Conservation (phyloP, 805 yeast species). For the Candida caryicola region DNA sequence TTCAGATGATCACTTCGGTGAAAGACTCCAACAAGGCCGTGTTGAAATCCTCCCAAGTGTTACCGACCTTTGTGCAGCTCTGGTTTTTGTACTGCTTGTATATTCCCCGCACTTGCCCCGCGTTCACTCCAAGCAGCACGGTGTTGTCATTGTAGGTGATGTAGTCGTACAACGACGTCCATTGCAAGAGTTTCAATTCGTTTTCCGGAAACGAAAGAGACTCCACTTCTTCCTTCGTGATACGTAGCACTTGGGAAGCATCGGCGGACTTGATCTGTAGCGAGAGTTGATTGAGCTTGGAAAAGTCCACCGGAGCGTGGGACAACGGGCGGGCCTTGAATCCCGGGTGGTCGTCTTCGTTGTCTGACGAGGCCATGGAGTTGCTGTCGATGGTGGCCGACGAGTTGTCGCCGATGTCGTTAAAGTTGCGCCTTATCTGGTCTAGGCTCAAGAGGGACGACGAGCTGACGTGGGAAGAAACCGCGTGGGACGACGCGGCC, state of each 20-base stretch:
- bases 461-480: slow-evolving; percentile 13
- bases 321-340: not conserved
- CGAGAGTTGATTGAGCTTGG: not conserved
- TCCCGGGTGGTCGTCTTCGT: slow-evolving; percentile 13
- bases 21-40: not conserved
- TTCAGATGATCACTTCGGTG: not conserved
- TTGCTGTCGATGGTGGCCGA: not conserved
- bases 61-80: not conserved
- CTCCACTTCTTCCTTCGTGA: slow-evolving; percentile 2
- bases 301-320: not conserved
- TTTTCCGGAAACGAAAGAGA: slow-evolving; percentile 16
- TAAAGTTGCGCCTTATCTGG: slow-evolving; percentile 8
- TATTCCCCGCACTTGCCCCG: slow-evolving; percentile 5
- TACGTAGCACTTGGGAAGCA: slow-evolving; percentile 3
- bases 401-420: not conserved
- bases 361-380: slow-evolving; percentile 22
- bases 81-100: slow-evolving; percentile 8
- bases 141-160: slow-evolving; percentile 13
- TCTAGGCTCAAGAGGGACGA: slow-evolving; percentile 12
- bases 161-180: slow-evolving; percentile 35
- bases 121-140: slow-evolving; percentile 1
- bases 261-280: slow-evolving; percentile 1
- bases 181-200: slow-evolving; percentile 35
- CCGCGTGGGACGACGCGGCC: slow-evolving; percentile 7
- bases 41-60: slow-evolving; percentile 1